Evolutionary conservation across 495 filamentous ascomycete species (phyloP).

Genomic region (Chaetomium tenue): DNA sequence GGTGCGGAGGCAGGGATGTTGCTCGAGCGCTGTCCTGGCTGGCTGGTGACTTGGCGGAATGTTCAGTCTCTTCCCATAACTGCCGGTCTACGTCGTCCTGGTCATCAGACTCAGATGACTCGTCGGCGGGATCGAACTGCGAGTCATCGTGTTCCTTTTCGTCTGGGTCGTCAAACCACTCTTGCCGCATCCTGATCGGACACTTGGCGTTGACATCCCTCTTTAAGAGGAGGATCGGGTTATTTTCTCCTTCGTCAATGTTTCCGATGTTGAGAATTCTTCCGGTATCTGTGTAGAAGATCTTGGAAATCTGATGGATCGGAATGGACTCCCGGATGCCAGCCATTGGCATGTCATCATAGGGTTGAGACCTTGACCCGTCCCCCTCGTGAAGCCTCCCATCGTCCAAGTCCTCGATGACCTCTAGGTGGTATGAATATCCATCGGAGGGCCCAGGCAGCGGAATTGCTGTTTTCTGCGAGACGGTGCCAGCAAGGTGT

Average conservation of each 20-base stretch:
- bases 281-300: slow-evolving; percentile 96
- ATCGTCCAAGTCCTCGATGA: slow-evolving; percentile 93
- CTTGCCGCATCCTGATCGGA: slow-evolving; percentile 48
- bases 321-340: slow-evolving; percentile 84
- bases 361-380: slow-evolving; percentile 61
- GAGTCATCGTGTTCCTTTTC: slow-evolving; percentile 2
- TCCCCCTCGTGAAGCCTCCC: slow-evolving; percentile 83
- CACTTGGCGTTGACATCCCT: slow-evolving; percentile 73
- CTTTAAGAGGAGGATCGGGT: slow-evolving; percentile 83
- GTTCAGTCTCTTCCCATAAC: slow-evolving; percentile 51
- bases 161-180: slow-evolving; percentile 28
- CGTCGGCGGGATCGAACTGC: slow-evolving; percentile 5
- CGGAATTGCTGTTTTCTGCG: not conserved
- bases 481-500: not conserved
- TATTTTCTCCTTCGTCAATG: slow-evolving; percentile 72
- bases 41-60: not conserved
- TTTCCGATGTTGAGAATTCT: slow-evolving; percentile 87
- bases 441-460: slow-evolving; percentile 48
- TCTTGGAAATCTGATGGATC: slow-evolving; percentile 87
- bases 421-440: slow-evolving; percentile 83
- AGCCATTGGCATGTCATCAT: slow-evolving; percentile 67
- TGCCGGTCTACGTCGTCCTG: slow-evolving; percentile 71
- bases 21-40: slow-evolving; percentile 33
- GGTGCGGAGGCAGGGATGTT: slow-evolving; percentile 70
- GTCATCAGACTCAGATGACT: slow-evolving; percentile 29